Evolutionary conservation across 768 basidiomycete genomes (phyloP).

Genomic region (Termitomyces sp.): DNA sequence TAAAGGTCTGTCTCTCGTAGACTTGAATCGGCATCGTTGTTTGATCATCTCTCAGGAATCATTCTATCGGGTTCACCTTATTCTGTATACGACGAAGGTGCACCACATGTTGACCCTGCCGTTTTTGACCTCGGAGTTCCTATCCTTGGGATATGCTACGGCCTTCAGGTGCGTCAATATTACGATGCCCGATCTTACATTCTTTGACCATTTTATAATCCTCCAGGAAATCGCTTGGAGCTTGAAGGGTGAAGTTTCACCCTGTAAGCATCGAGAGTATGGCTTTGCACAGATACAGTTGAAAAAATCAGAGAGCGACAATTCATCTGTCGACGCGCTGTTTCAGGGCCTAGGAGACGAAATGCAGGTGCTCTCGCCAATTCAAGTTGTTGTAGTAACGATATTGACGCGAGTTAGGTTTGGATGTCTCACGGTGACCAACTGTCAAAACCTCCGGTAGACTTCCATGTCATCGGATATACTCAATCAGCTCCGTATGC

Average conservation of each 20-base stretch:
- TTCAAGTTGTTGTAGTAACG: background rate
- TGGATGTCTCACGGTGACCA: constrained; percentile 99
- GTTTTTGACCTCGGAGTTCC: constrained; percentile 88
- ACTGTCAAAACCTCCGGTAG: constrained; percentile 71
- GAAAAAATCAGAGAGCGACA: constrained; percentile 51
- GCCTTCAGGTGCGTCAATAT: constrained; percentile 67
- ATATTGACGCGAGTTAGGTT: constrained; percentile 51
- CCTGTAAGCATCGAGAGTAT: constrained; percentile 92
- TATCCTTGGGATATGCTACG: constrained; percentile 96
- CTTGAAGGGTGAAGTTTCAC: constrained; percentile 78
- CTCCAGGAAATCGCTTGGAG: constrained; percentile 89
- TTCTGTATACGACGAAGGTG: constrained; percentile 91
- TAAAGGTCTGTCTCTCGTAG: constrained; percentile 56
- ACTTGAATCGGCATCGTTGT: background rate
- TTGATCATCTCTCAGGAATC: constrained; percentile 52
- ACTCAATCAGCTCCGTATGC: constrained; percentile 90
- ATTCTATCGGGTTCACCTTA: constrained; percentile 98
- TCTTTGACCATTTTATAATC: background rate
- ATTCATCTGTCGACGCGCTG: constrained; percentile 60
- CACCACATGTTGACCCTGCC: constrained; percentile 91
- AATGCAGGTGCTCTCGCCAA: constrained; percentile 62
- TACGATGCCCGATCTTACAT: background rate
- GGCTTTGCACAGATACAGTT: constrained; percentile 85
- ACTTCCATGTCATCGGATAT: constrained; percentile 85
- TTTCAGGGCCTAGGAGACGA: constrained; percentile 87